Evolutionary conservation across 257 asterid species (phyloP), one percentile per base, ranked within the genome.

Genomic region (Coffea canephora): DNA sequence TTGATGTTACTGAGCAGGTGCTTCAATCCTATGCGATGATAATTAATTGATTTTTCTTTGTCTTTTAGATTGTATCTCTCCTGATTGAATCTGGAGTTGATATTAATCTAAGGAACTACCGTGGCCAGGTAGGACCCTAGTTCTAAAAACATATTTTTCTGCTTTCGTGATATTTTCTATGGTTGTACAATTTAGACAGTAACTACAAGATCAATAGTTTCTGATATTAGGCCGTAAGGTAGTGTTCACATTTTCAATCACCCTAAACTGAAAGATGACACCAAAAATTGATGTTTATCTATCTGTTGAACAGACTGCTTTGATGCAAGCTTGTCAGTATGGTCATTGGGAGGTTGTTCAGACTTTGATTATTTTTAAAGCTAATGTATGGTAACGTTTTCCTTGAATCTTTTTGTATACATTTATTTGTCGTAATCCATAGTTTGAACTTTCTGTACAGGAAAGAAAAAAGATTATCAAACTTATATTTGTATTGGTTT

Each of bases 331-430:
- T 80, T 94, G 97, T 80, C 97, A 92, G 83, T 89, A 87, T 82
- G 97, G 98, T 80, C 97, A 94, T 74, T 94, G 98, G 98, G 98
- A 94, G 84, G 96, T 92, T 80, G 97, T 91, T 86, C 98, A 88
- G 93, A 92, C 90, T 27, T 89, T 94, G 78, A 86, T 94, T 80
- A 91, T 94, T 70, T 90, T 83, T 79, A 91, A 85, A 87, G 96
- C 98, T 75, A 92, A 91, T 86, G 98, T 94, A 94, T 54, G 94
- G 67, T 34, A 69, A 21, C 70, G 68, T n/a, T 54, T 69, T 46
- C 71, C 85, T 71, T 3, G 21, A 59, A 79, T 82, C 81, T 76
- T 75, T 55, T 31, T 49, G 18, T 45, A 18, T 74, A 55, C 62
- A 59, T 81, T 61, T 80, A 45, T 31, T 46, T 74, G 46, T 65